A percentile compares a stretch with the other conserved stretches of the same genome.
phyloP scores from a whole-genome alignment of 2,329 filamentous ascomycete genomes.

The Aspergillus sp. region DNA sequence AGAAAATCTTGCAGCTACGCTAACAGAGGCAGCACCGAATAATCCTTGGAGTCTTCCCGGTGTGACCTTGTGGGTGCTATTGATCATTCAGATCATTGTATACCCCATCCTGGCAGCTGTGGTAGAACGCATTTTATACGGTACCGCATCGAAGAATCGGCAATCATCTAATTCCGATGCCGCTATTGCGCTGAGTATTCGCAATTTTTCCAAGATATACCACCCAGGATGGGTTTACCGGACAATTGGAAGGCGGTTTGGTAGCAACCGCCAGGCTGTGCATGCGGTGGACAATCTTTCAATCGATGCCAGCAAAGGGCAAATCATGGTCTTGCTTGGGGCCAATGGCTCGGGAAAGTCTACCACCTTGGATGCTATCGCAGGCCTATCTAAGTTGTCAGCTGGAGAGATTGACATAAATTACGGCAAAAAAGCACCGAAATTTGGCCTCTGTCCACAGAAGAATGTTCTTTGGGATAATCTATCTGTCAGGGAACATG shows the following conservation, averaged over 20 bases:
- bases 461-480: constrained; percentile 94
- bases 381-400: constrained; percentile 75
- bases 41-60: constrained; percentile 70
- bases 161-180: constrained; percentile 32
- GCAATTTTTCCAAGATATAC: constrained; percentile 77
- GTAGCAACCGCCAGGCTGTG: constrained; percentile 62
- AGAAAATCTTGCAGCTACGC: constrained; percentile 57
- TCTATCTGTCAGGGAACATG: constrained; percentile 80
- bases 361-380: constrained; percentile 84
- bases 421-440: constrained; percentile 72
- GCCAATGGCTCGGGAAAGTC: constrained; percentile 91
- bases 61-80: constrained; percentile 74
- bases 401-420: constrained; percentile 76
- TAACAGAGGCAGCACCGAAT: constrained; percentile 61
- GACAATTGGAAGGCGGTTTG: constrained; percentile 47
- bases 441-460: constrained; percentile 84
- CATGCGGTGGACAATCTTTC: constrained; percentile 75
- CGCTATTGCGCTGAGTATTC: constrained; percentile 66
- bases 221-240: constrained; percentile 61
- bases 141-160: constrained; percentile 66
- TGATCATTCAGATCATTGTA: constrained; percentile 72
- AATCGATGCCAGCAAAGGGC: constrained; percentile 70
- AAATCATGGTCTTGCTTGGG: constrained; percentile 82
- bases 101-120: constrained; percentile 75
- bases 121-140: constrained; percentile 73